Evolutionary conservation across 441 rosid genomes (phyloP), one percentile per base, ranked within the genome.

Genomic region (Flueggea neowawraea): DNA sequence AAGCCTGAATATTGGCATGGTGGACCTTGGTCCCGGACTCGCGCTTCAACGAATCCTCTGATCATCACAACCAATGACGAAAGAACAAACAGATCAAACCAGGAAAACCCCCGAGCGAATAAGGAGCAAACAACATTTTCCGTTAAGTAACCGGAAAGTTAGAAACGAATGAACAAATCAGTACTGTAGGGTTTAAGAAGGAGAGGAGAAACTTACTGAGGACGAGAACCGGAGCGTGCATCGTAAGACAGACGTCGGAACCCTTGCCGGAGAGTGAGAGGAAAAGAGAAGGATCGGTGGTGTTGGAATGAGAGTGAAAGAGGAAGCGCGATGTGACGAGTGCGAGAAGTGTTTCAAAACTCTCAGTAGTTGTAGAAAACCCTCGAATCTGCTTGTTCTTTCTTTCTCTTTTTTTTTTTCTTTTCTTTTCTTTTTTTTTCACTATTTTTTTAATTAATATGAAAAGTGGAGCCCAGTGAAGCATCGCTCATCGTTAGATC

Each of bases 21-120:
- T 89, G 91, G 32, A 84, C 91, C 73, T 78, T 89, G 15, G 64
- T 56, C 57, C 93, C 93, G 45, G 93, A 83, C 73, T 86, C 91
- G 12, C 93, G 90, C 63, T 89, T 86, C 78, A 89, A 64, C 0
- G 96, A 86, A 73, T 86, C 93, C 85, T 84, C 96, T 89, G 83
- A 55, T 7, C 12, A 55, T 44, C 0, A 11, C 9, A 6, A 32
- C 13, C 31, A 67, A n/a, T n/a, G n/a, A n/a, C n/a, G n/a, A 55
- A 31, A 8, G 3, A n/a, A 32, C 15, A 11, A 61, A 52, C 12
- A 47, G n/a, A 43, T 11, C 45, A 43, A 43, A 43, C 8, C 8
- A 3, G 12, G 15, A 57, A 10, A 41, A 58, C 1, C 28, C 1
- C 28, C 28, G 28, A 22, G 28, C 28, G 28, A 22, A 22, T 2